Conservation (phyloP, 176 grass and related monocot species). For the Hyparrhenia diplandra region DNA sequence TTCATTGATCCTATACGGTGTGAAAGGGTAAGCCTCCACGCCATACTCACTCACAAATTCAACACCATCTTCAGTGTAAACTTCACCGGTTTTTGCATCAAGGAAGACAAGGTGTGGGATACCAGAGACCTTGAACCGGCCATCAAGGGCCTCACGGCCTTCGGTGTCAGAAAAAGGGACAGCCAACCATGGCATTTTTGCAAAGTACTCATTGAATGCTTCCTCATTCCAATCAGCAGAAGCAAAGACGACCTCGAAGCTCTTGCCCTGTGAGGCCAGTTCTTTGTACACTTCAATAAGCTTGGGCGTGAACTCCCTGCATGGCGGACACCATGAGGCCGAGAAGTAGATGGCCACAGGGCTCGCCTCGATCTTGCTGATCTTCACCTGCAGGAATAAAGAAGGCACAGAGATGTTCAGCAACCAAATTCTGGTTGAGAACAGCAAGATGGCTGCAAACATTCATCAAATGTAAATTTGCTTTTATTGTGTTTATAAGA, state of each 20-base stretch:
- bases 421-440: neutral
- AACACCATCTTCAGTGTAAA: conserved; percentile 42
- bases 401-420: neutral
- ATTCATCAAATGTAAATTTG: neutral
- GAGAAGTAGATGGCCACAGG: conserved; percentile 80
- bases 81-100: conserved; percentile 48
- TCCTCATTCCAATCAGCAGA: conserved; percentile 44
- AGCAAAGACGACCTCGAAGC: conserved; percentile 56
- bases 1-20: conserved; percentile 44
- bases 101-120: conserved; percentile 62
- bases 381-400: conserved; percentile 50
- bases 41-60: conserved; percentile 48
- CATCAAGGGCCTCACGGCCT: conserved; percentile 31
- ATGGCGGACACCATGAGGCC: conserved; percentile 68
- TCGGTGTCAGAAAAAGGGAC: conserved; percentile 67
- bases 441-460: neutral
- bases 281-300: conserved; percentile 67
- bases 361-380: conserved; percentile 38
- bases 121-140: conserved; percentile 41
- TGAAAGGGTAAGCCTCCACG: conserved; percentile 75
- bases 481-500: neutral
- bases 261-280: conserved; percentile 46
- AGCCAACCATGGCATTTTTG: conserved; percentile 74
- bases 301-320: conserved; percentile 59
- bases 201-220: conserved; percentile 51